A percentile compares a stretch with the other conserved stretches of the same genome.
phyloP scores from a whole-genome alignment of 2,329 filamentous ascomycete species.

The Dothiorella sarmentorum region DNA sequence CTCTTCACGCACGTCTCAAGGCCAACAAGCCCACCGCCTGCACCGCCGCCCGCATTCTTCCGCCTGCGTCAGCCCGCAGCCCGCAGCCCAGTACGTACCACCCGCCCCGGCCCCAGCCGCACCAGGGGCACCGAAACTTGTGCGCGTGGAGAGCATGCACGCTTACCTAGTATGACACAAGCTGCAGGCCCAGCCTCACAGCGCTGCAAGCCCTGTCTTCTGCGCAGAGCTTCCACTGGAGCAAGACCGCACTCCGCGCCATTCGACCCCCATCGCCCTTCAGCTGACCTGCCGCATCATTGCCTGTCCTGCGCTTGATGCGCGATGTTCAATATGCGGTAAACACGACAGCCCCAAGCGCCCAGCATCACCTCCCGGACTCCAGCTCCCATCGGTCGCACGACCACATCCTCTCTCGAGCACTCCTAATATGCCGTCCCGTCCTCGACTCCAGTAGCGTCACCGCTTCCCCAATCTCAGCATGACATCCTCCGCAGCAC shows the following conservation, averaged over 20 bases:
- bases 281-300: constrained; percentile 21
- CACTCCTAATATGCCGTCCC: constrained; percentile 19
- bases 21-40: no score
- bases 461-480: constrained; percentile 13
- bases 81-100: constrained; percentile 13
- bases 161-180: constrained; percentile 18
- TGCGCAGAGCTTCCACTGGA: constrained; percentile 12
- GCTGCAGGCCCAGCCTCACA: constrained; percentile 18
- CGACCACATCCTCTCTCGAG: constrained; percentile 13
- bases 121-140: constrained; percentile 7
- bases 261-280: constrained; percentile 17
- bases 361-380: constrained; percentile 13
- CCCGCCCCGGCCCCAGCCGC: constrained; percentile 8
- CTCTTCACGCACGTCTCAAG: neutral
- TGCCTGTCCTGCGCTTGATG: constrained; percentile 20
- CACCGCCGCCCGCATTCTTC: neutral
- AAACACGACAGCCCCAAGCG: constrained; percentile 19
- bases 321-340: constrained; percentile 20
- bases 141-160: constrained; percentile 17
- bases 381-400: constrained; percentile 20
- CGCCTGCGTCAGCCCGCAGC: constrained; percentile 1
- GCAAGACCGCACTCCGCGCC: constrained; percentile 17
- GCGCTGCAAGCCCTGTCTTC: constrained; percentile 13
- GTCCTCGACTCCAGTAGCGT: constrained; percentile 16
- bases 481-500: constrained; percentile 17